phyloP scores from a whole-genome alignment of 192 early-diverging fungal species.

The Backusella macrospora region DNA sequence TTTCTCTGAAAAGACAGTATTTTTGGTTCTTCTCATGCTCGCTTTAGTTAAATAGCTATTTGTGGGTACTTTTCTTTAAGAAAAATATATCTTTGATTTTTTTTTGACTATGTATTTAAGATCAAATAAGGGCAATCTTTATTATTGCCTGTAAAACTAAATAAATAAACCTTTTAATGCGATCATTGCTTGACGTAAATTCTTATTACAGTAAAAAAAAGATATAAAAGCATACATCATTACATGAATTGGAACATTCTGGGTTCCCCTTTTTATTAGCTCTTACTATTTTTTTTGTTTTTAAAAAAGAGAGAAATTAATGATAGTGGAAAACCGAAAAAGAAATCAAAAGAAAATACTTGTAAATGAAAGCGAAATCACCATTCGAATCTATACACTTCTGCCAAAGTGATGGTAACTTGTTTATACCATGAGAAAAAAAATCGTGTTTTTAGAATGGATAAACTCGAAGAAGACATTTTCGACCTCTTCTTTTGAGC shows the following conservation, averaged over 20 bases:
- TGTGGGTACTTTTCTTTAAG: neutral
- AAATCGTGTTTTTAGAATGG: too few species aligned
- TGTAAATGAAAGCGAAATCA: neutral
- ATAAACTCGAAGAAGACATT: too few species aligned
- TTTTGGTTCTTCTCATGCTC: neutral
- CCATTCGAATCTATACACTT: too few species aligned
- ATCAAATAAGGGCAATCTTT: neutral
- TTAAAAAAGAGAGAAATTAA: too few species aligned
- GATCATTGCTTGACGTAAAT: neutral
- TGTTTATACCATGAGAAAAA: too few species aligned
- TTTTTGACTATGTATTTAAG: neutral
- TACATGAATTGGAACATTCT: neutral
- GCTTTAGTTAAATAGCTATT: neutral
- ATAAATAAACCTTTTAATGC: neutral
- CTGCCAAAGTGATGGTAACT: too few species aligned
- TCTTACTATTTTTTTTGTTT: too few species aligned
- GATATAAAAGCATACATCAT: neutral
- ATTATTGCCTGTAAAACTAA: neutral
- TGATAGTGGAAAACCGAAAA: too few species aligned
- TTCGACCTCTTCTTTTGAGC: too few species aligned
- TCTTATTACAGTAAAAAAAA: neutral
- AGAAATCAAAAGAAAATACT: neutral
- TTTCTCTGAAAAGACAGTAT: too few species aligned
- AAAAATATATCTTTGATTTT: neutral
- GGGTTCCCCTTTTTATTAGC: neutral